A percentile compares a stretch with the other conserved stretches of the same genome.
These are phyloP conservation scores for Escallonia herrerae DNA, from an alignment of 129 eudicot genomes.

Conservation along the genomic window DNA sequence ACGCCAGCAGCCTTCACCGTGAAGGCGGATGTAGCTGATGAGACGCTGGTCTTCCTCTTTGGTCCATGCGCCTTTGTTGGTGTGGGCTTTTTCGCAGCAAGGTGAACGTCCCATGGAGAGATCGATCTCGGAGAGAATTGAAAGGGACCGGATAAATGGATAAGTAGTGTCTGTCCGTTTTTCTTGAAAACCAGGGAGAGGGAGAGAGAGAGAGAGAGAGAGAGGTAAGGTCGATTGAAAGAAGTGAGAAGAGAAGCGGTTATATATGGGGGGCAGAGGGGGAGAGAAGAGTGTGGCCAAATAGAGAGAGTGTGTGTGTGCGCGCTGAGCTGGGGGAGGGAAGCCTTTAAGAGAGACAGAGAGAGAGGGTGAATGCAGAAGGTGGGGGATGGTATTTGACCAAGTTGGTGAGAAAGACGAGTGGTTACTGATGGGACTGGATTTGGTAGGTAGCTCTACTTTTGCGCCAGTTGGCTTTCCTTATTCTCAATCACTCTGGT, in stretches of 20 bases:
- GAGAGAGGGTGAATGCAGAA: background rate
- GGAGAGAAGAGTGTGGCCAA: too few species aligned
- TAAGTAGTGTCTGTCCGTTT: too few species aligned
- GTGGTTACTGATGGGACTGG: constrained; percentile 11
- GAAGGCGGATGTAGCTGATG: constrained; percentile 50
- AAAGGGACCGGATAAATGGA: too few species aligned
- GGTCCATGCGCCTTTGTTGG: constrained; percentile 93
- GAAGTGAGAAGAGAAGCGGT: background rate
- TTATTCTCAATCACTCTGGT: too few species aligned
- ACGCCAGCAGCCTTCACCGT: constrained; percentile 70
- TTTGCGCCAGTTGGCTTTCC: constrained; percentile 2
- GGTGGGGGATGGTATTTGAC: background rate
- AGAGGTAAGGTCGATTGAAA: background rate
- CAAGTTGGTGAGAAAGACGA: constrained; percentile 8
- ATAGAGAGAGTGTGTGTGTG: background rate
- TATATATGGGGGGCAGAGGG: background rate
- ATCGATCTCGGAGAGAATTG: background rate
- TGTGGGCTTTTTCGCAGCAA: constrained; percentile 74
- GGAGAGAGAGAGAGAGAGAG: background rate
- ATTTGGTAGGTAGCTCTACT: constrained; percentile 13
- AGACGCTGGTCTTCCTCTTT: constrained; percentile 79
- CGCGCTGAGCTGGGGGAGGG: too few species aligned
- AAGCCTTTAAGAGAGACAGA: background rate
- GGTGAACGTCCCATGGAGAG: constrained; percentile 63
- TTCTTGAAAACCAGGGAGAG: background rate